Evolutionary conservation across 345 rosid genomes (phyloP), one percentile per base, ranked within the genome.

Genomic region (Psidium guajava): DNA sequence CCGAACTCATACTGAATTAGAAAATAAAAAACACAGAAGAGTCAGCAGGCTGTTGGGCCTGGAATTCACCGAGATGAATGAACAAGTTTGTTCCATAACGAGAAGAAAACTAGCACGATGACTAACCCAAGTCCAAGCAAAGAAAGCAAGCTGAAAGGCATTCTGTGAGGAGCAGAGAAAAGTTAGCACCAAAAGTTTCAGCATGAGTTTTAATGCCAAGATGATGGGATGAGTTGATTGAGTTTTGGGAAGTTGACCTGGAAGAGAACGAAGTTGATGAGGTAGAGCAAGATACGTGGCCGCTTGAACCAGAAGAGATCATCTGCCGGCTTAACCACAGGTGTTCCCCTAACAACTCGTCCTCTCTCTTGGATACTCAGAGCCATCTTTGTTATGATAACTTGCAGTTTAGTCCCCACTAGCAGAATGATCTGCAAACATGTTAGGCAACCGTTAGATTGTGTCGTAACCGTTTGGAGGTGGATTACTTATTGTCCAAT

Each of bases 331-430:
- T 90, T 90, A 61, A 93, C 95, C 28, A 92, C 51, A 16, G 91
- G 93, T 54, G 86, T 88, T 32, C 94, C 95, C 85, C 82, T 88
- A 57, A 90, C 90, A n/a, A 91, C 89, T 84, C n/a, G 83, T 82
- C 69, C 87, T 18, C 83, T 80, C 32, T 89, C 86, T 83, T 88
- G 85, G 83, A 90, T 85, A 55, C 89, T 55, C 16, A 92, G 86
- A 8, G 92, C 96, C 97, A 94, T 92, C 86, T 84, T 86, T 42
- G 88, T 92, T 51, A 93, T 90, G 27, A 95, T 89, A 36, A 91
- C 85, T 84, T 91, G 92, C 32, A 95, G 93, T 86, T 93, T 93
- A 44, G 93, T 89, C 85, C 87, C 95, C n/a, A 93, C 82, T 82
- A 93, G 55, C 8, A 92, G 82, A 83, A 91, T 88, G 47, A 91